phyloP scores from a whole-genome alignment of 2,329 filamentous ascomycete species.

The Apiospora saccharicola region DNA sequence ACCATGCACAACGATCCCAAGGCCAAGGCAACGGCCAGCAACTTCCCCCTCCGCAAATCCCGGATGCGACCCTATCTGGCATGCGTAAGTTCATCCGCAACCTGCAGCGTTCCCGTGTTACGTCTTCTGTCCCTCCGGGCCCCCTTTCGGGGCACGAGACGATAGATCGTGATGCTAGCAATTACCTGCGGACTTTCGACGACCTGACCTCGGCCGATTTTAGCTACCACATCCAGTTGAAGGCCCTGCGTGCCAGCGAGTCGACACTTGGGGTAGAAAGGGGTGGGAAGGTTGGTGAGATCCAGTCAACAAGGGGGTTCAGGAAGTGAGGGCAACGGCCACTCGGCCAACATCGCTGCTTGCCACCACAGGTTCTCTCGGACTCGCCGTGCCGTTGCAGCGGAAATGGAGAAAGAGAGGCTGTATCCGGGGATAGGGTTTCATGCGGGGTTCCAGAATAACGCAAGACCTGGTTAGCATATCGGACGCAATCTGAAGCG shows the following conservation, averaged over 20 bases:
- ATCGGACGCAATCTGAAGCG: no score
- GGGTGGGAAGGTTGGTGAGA: neutral
- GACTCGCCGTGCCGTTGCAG: no score
- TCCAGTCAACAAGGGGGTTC: neutral
- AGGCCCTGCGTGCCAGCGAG: neutral
- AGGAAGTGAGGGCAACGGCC: neutral
- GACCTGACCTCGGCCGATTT: constrained; percentile 8
- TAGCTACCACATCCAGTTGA: constrained; percentile 12
- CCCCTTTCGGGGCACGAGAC: neutral
- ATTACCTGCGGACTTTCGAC: neutral
- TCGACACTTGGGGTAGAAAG: neutral
- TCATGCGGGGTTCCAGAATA: no score
- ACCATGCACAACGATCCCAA: neutral
- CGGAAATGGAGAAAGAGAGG: no score
- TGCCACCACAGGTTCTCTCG: no score
- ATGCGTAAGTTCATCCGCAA: constrained; percentile 9
- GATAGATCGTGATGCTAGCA: neutral
- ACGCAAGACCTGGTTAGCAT: no score
- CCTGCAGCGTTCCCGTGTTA: neutral
- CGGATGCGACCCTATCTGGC: neutral
- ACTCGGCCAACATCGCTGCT: no score
- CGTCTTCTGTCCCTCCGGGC: neutral
- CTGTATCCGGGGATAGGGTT: no score
- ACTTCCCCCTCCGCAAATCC: neutral
- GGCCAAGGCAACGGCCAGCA: neutral